Evolutionary conservation across 352 stramenopile species (phyloP).

Genomic region (Elongisporangium senticosum): DNA sequence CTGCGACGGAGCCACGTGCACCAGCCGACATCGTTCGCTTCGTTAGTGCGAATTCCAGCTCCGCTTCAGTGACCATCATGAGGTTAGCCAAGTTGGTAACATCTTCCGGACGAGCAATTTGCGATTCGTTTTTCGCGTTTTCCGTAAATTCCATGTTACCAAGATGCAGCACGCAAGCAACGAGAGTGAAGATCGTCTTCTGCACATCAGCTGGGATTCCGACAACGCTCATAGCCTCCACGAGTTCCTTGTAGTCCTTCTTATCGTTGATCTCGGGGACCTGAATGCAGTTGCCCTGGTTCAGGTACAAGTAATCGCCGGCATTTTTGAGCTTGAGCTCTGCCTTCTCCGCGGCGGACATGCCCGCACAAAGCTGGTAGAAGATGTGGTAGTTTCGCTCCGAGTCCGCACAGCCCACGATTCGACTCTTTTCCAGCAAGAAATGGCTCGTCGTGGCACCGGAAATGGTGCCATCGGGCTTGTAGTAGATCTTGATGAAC

Average conservation of each 20-base stretch:
- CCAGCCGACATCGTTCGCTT: conserved; percentile 86
- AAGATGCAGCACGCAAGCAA: conserved; percentile 96
- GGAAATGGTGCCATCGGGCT: conserved; percentile 86
- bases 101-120: conserved; percentile 58
- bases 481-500: conserved; percentile 95
- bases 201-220: conserved; percentile 87
- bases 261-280: conserved; percentile 94
- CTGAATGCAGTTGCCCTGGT: conserved; percentile 91
- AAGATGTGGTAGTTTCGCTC: conserved; percentile 99
- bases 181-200: conserved; percentile 92
- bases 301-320: conserved; percentile 90
- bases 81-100: conserved; percentile 73
- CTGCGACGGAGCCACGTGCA: conserved; percentile 76
- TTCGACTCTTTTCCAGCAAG: conserved; percentile 97
- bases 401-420: conserved; percentile 88
- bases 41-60: conserved; percentile 87
- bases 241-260: conserved; percentile 90
- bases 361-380: conserved; percentile 93
- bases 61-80: conserved; percentile 77
- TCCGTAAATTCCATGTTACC: conserved; percentile 94
- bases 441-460: conserved; percentile 95
- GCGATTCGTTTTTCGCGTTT: conserved; percentile 80
- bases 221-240: conserved; percentile 91
- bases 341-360: conserved; percentile 62
- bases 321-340: conserved; percentile 80